Percentiles rank a stretch among this genome's conserved stretches.
Evolutionary conservation across 495 filamentous ascomycete species (phyloP).

Genomic region (Hapsidospora chrysogenum): DNA sequence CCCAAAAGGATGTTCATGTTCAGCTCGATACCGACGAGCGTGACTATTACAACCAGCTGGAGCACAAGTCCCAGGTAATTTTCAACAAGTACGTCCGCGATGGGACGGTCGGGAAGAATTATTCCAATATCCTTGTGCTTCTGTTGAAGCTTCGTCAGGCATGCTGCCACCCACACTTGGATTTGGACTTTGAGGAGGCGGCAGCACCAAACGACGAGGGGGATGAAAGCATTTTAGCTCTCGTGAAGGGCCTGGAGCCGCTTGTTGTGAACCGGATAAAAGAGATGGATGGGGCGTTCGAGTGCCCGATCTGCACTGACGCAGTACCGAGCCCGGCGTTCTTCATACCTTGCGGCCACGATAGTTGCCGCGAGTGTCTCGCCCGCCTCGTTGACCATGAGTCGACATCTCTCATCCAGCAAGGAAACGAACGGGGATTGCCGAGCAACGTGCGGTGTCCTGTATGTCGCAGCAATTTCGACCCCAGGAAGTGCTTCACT

Average conservation of each 20-base stretch:
- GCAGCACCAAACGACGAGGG: too few relatives aligned
- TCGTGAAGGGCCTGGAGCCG: conserved; percentile 44
- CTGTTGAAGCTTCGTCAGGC: conserved; percentile 82
- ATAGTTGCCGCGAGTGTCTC: conserved; percentile 66
- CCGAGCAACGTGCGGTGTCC: conserved; percentile 56
- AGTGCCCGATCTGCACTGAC: conserved; percentile 74
- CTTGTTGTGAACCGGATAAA: conserved; percentile 55
- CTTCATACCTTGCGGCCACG: conserved; percentile 74
- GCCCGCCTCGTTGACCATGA: conserved; percentile 46
- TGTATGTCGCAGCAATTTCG: conserved; percentile 49
- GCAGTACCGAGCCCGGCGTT: conserved; percentile 58
- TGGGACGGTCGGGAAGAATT: conserved; percentile 59
- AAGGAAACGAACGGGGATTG: conserved; percentile 43
- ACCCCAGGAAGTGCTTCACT: conserved; percentile 54
- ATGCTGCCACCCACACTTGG: conserved; percentile 87
- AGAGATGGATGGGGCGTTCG: conserved; percentile 31
- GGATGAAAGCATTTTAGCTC: conserved; percentile 40
- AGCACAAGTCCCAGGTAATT: conserved; percentile 43
- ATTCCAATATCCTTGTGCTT: conserved; percentile 70
- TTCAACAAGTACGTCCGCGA: conserved; percentile 67
- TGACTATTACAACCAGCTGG: conserved; percentile 55
- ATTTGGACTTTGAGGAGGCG: conserved; percentile 52
- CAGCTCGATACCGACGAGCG: conserved; percentile 61
- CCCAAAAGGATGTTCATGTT: conserved; percentile 45
- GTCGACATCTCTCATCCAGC: conserved; percentile 27